Base-by-base conservation (phyloP, 768 basidiomycete genomes). In the Trametes cingulata region DNA sequence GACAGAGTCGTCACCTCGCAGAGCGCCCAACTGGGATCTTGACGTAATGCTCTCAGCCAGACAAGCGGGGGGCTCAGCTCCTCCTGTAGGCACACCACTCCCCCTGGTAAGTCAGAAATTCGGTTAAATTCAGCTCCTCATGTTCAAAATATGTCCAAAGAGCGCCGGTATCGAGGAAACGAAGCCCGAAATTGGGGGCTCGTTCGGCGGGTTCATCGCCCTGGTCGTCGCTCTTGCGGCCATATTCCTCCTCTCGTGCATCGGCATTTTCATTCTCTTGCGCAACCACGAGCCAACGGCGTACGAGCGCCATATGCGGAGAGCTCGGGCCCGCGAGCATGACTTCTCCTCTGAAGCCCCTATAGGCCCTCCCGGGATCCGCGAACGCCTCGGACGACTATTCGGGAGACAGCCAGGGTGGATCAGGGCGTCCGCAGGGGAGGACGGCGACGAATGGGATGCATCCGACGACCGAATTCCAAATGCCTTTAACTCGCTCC, bases 261-360 rank as follows among this genome's bases (percentile, higher is more conserved):
- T 75, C 15, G 85, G 79, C 36, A 80, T 86, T 39, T 79, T 81
- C 69, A 78, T 81, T 65, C 80, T 90, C 36, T 74, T 88, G 17
- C 79, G 81, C 41, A 71, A 82, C 49, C 76, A 83, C 68, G 75
- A 76, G 37, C 77, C 77, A 25, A 75, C 74, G 36, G 74, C 65
- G 6, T 57, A 68, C 58, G 68, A 69, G 27, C 71, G 72, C 43
- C 70, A 63, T 15, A 69, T 64, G n/a, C 67, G 70, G 22, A 68
- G 68, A 43, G 70, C 65, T 61, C 64, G 71, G 20, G 56, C 61
- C 17, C 65, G 49, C 40, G 46, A 20, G 61, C 64, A 24, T 41
- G 52, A 49, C 46, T 52, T 64, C 67, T 25, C 68, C 39, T 59
- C 64, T 49, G 63, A 66, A 53, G 40, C 24, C 55, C 59, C 56